Conservation (phyloP, 176 grass and related monocot genomes). For the Triticum timopheevii region DNA sequence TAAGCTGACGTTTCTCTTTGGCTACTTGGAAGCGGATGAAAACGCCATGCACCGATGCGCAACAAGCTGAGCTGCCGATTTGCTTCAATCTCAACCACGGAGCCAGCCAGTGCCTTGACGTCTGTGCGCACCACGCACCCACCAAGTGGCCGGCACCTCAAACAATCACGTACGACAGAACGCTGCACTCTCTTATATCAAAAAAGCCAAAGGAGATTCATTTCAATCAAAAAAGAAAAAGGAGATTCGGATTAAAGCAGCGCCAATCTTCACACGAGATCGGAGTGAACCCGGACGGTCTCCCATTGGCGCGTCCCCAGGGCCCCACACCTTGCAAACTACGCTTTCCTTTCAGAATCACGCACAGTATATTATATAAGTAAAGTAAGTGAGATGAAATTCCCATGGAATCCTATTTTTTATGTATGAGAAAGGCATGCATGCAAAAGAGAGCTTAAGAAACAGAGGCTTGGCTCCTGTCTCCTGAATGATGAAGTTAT, state of each 20-base stretch:
- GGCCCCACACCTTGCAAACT: background rate
- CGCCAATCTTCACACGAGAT: constrained; percentile 27
- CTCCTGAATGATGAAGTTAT: background rate
- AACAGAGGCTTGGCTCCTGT: background rate
- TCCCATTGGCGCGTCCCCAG: constrained; percentile 2
- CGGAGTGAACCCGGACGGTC: constrained; percentile 9
- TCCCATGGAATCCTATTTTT: too few species aligned
- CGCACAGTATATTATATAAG: background rate
- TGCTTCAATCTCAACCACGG: background rate
- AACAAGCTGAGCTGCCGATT: background rate
- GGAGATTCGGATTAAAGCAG: constrained; percentile 17
- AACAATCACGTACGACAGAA: background rate
- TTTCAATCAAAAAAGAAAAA: background rate
- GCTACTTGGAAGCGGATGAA: background rate
- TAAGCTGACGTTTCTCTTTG: too few species aligned
- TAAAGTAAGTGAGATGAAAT: too few species aligned
- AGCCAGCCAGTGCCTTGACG: constrained; percentile 33
- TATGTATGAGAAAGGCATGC: background rate
- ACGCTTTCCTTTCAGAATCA: constrained; percentile 20
- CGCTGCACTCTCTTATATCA: background rate
- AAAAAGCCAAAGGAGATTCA: background rate
- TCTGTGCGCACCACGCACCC: constrained; percentile 24
- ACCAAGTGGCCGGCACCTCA: constrained; percentile 30
- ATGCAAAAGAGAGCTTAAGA: background rate
- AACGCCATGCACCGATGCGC: background rate